These are phyloP conservation scores for Yarrowia sp. DNA, from an alignment of 805 yeast genomes.

Conservation along the genomic window DNA sequence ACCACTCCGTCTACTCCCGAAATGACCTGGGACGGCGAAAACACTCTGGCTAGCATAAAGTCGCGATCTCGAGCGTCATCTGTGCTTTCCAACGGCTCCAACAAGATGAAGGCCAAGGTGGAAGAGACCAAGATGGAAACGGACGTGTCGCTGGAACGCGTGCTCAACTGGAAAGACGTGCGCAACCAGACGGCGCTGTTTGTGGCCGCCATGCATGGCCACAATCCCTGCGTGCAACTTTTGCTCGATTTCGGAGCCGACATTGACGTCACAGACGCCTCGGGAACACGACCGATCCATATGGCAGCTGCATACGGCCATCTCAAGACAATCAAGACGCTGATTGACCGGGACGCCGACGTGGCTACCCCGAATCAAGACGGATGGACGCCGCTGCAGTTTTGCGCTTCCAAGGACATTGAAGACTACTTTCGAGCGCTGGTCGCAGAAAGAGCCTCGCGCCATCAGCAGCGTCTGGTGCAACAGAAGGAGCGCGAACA, in stretches of 20 bases:
- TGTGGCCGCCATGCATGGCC: constrained; percentile 66
- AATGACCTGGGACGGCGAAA: constrained; percentile 10
- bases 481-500: constrained; percentile 23
- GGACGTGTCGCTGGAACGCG: constrained; percentile 27
- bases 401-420: constrained; percentile 61
- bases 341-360: constrained; percentile 60
- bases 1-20: constrained; percentile 6
- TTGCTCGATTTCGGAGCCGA: constrained; percentile 80
- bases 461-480: constrained; percentile 16
- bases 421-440: constrained; percentile 47
- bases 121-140: neutral
- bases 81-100: neutral
- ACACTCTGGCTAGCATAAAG: neutral
- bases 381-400: constrained; percentile 73
- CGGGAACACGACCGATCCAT: constrained; percentile 86
- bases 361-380: constrained; percentile 58
- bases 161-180: constrained; percentile 65
- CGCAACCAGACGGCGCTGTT: constrained; percentile 59
- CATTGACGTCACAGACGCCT: constrained; percentile 69
- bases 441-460: constrained; percentile 37
- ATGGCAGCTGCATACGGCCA: constrained; percentile 77
- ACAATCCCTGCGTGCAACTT: constrained; percentile 66
- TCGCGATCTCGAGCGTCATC: constrained; percentile 2
- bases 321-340: constrained; percentile 60
- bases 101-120: neutral